phyloP scores from a whole-genome alignment of 2,329 filamentous ascomycete genomes.

The Rhynchosporium graminicola region DNA sequence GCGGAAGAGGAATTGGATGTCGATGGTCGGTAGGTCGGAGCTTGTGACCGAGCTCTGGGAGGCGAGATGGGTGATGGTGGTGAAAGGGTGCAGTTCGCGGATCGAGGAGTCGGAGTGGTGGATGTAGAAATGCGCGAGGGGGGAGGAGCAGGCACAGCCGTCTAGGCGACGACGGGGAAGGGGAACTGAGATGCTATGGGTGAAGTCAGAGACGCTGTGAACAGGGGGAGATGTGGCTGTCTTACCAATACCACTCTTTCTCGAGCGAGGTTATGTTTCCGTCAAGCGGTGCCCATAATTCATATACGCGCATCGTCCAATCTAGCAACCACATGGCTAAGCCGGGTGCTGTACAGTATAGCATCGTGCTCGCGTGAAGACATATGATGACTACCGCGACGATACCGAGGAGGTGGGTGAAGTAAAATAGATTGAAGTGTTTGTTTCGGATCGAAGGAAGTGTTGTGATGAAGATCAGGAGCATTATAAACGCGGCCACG shows the following conservation, averaged over 20 bases:
- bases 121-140: constrained; percentile 38
- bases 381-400: constrained; percentile 34
- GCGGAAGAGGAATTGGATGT: constrained; percentile 19
- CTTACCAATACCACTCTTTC: constrained; percentile 37
- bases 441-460: constrained; percentile 30
- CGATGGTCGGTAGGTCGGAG: constrained; percentile 21
- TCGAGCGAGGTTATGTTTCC: constrained; percentile 29
- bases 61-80: constrained; percentile 31
- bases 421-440: constrained; percentile 39
- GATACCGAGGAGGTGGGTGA: constrained; percentile 35
- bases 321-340: constrained; percentile 37
- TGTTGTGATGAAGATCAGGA: constrained; percentile 33
- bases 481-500: constrained; percentile 28
- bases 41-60: constrained; percentile 22
- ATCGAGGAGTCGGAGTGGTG: constrained; percentile 34
- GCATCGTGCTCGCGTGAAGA: constrained; percentile 38
- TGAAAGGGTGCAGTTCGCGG: constrained; percentile 39
- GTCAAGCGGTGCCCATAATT: constrained; percentile 30
- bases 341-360: constrained; percentile 36
- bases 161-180: constrained; percentile 33
- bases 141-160: constrained; percentile 36
- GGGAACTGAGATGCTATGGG: constrained; percentile 27
- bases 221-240: neutral
- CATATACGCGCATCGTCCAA: constrained; percentile 36
- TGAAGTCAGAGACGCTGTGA: neutral